Percentiles rank a stretch among this genome's conserved stretches.
phyloP scores from a whole-genome alignment of 148 eudicot species.

The Persicaria tinctoria region DNA sequence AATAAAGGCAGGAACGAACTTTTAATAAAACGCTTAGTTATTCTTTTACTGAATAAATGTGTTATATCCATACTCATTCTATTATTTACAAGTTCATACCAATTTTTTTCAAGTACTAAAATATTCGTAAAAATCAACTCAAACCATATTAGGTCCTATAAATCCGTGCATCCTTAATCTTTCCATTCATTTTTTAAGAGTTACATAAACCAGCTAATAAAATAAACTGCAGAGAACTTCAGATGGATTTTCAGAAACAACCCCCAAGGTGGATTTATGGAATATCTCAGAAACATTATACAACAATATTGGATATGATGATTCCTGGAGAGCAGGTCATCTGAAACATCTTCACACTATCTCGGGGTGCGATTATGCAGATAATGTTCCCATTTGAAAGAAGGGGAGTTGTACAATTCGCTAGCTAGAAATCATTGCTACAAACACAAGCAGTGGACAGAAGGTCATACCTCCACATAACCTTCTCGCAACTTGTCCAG shows the following conservation, averaged over 20 bases:
- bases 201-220: not conserved
- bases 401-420: not conserved
- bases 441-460: conserved; percentile 8
- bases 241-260: not conserved
- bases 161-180: not conserved
- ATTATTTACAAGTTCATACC: not conserved
- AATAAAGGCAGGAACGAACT: not conserved
- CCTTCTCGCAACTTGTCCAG: conserved; percentile 86
- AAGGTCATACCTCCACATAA: conserved; percentile 63
- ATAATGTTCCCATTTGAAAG: not conserved
- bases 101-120: not conserved
- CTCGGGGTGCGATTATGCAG: not conserved
- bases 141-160: not conserved
- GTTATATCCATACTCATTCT: not conserved
- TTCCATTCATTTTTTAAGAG: not conserved
- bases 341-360: not conserved
- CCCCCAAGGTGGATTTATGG: not conserved
- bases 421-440: not conserved
- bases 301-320: not conserved
- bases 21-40: not conserved
- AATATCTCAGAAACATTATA: not conserved
- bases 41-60: not conserved
- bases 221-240: not conserved
- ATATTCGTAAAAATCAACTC: not conserved
- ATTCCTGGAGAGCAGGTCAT: not conserved